phyloP scores from a whole-genome alignment of 306 rosid species.

The Medicago lupulina region DNA sequence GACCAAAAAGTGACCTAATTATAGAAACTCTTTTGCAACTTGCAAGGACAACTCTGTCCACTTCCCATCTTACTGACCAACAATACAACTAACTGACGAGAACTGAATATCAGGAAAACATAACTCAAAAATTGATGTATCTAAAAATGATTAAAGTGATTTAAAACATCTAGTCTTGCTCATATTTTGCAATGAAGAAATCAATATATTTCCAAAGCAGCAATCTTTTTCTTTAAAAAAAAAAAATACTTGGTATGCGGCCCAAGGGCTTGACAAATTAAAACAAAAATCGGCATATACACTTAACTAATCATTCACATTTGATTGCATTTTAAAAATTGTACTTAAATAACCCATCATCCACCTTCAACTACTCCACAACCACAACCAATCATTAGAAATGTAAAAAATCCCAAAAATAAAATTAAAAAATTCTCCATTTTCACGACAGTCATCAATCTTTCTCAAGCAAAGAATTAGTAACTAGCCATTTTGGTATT shows the following conservation, averaged over 20 bases:
- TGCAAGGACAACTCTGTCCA: slow-evolving; percentile 23
- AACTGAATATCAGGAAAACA: not conserved
- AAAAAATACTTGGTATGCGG: too few relatives aligned
- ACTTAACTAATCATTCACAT: slow-evolving; percentile 10
- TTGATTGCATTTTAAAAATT: not conserved
- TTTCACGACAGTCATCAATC: slow-evolving; percentile 9
- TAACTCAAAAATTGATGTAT: slow-evolving; percentile 3
- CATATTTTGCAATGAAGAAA: slow-evolving; percentile 6
- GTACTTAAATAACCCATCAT: slow-evolving; percentile 5
- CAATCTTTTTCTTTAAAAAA: not conserved
- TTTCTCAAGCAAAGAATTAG: not conserved
- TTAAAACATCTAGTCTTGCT: slow-evolving; percentile 11
- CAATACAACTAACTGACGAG: slow-evolving; percentile 26
- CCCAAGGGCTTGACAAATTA: not conserved
- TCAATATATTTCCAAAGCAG: slow-evolving; percentile 24
- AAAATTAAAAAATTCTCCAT: not conserved
- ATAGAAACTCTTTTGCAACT: not conserved
- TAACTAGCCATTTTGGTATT: not conserved
- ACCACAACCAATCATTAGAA: slow-evolving; percentile 28
- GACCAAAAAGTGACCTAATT: not conserved
- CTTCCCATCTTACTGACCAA: slow-evolving; percentile 7
- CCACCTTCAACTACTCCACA: slow-evolving; percentile 27
- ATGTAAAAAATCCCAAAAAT: not conserved
- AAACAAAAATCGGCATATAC: slow-evolving; percentile 11
- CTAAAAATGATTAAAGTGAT: not conserved